Conservation (phyloP, 2,329 filamentous ascomycete species). For the Epichloe hybrida region DNA sequence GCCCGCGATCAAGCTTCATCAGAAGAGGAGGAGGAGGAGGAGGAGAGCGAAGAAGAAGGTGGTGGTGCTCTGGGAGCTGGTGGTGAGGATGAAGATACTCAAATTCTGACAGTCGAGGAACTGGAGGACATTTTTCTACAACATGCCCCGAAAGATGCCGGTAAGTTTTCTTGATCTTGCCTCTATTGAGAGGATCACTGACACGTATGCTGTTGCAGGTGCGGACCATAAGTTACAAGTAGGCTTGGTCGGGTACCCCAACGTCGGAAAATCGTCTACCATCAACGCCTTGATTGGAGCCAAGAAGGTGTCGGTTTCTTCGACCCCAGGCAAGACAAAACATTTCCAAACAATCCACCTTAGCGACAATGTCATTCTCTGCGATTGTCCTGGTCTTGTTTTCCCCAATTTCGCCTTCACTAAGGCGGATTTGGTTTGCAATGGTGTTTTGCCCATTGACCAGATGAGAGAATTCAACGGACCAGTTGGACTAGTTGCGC, state of each 20-base stretch:
- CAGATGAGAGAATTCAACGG: slow-evolving; percentile 89
- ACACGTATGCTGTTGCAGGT: slow-evolving; percentile 19
- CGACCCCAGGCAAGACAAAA: slow-evolving; percentile 96
- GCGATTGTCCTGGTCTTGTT: slow-evolving; percentile 96
- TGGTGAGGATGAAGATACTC: slow-evolving; percentile 44
- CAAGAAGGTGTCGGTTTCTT: slow-evolving; percentile 96
- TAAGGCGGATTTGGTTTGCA: slow-evolving; percentile 91
- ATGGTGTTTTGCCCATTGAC: slow-evolving; percentile 89
- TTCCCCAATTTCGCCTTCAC: slow-evolving; percentile 97
- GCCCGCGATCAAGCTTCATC: slow-evolving; percentile 10
- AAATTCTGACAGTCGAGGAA: slow-evolving; percentile 86
- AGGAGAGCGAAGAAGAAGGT: slow-evolving; percentile 29
- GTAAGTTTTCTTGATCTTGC: slow-evolving; percentile 23
- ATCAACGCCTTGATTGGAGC: slow-evolving; percentile 98
- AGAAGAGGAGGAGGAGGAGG: slow-evolving; percentile 15
- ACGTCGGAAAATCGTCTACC: slow-evolving; percentile 97
- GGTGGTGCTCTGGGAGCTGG: slow-evolving; percentile 9
- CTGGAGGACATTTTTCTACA: slow-evolving; percentile 77
- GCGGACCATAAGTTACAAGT: slow-evolving; percentile 62
- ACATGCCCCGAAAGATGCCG: slow-evolving; percentile 44
- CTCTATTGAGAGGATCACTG: neutral
- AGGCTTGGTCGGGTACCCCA: slow-evolving; percentile 92
- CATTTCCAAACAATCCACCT: slow-evolving; percentile 98
- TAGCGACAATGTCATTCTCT: slow-evolving; percentile 76
- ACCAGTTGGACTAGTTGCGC: slow-evolving; percentile 68